Evolutionary conservation across 352 stramenopile species (phyloP).

Genomic region (Pseudoperonospora humuli): DNA sequence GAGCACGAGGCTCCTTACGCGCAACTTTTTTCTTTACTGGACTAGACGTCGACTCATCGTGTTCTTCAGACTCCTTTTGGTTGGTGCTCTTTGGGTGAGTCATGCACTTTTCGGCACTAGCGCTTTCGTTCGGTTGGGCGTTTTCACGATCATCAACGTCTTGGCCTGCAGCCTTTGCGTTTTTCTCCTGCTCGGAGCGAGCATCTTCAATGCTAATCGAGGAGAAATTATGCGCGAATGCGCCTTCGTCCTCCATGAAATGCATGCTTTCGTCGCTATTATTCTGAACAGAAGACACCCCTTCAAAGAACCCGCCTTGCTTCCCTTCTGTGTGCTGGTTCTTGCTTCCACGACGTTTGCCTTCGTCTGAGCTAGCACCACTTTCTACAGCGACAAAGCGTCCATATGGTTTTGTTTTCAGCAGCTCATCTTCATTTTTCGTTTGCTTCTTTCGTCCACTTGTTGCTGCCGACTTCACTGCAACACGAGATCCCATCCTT

Average conservation of each 20-base stretch:
- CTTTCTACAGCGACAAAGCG: conserved; percentile 23
- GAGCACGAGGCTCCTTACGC: conserved; percentile 13
- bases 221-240: conserved; percentile 41
- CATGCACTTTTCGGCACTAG: neutral
- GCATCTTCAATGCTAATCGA: conserved; percentile 31
- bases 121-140: conserved; percentile 5
- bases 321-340: neutral
- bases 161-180: neutral
- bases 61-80: conserved; percentile 23
- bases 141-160: conserved; percentile 3
- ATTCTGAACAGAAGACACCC: conserved; percentile 65
- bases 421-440: conserved; percentile 13
- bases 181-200: neutral
- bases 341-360: conserved; percentile 1
- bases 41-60: conserved; percentile 13
- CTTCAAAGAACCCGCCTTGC: conserved; percentile 38
- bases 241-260: conserved; percentile 46
- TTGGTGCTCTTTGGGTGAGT: conserved; percentile 14
- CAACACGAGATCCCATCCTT: neutral
- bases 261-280: conserved; percentile 49
- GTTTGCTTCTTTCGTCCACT: conserved; percentile 1
- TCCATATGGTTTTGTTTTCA: conserved; percentile 35
- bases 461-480: neutral
- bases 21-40: conserved; percentile 32
- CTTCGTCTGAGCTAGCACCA: conserved; percentile 5